Base-by-base conservation (phyloP, 2,329 filamentous ascomycete genomes). In the Cadophora luteo-olivacea region DNA sequence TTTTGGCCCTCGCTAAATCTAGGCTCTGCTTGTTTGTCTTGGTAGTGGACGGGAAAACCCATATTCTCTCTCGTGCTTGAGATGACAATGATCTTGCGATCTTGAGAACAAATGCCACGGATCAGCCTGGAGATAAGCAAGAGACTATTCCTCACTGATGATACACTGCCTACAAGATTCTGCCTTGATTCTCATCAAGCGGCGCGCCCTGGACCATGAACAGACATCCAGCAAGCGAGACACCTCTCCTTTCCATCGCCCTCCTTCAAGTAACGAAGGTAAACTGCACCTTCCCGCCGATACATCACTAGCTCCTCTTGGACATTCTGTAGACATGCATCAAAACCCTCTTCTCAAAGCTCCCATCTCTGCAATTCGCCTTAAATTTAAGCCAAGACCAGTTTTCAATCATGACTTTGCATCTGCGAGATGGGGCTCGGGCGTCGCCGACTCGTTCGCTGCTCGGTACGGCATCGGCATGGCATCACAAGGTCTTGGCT, bases 251-350 rank as follows among this genome's bases (percentile, higher is more conserved):
- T 45, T 19, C 41, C 12, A 45, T 45, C 16, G 41, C 41, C 12
- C 14, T 45, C 6, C 41, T n/a, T n/a, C n/a, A n/a, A n/a, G n/a
- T n/a, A n/a, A n/a, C n/a, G n/a, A 45, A 45, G 6, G 16, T 45
- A 16, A 19, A 57, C 29, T 38, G 9, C 55, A 58, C 33, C 32
- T n/a, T 12, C 33, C 32, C 33, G 55, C 55, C 22, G 11, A 9
- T 60, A 22, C 57, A 60, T 19, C 33, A 41, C 24, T 60, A 60
- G 57, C 36, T 41, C n/a, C n/a, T 41, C 57, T 60, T 60, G 57
- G 57, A 24, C 16, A 1, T 14, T 41, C 2, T 24, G 19, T 45
- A 38, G 57, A 60, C 36, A 60, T 60, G 57, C 57, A 60, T 45
- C 57, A 60, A 60, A 60, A 60, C 19, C 32, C 11, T 38, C 19